Evolutionary conservation across 2,329 filamentous ascomycete species (phyloP).

Genomic region (Trichoderma atroviride): DNA sequence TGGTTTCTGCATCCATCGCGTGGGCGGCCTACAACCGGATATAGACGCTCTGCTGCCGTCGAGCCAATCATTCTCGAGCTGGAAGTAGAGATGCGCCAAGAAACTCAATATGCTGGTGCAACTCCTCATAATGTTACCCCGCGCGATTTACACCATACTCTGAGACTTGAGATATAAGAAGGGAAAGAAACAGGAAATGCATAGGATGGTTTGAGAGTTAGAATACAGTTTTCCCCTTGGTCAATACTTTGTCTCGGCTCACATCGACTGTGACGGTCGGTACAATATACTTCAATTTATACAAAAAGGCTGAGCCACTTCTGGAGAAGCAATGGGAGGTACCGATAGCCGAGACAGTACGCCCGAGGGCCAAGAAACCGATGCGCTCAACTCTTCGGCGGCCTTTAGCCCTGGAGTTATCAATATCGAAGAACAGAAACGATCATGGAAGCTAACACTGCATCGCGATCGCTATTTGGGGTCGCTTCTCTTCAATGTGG

Average conservation of each 20-base stretch:
- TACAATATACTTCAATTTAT: not conserved
- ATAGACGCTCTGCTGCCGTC: not conserved
- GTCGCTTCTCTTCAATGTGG: conserved; percentile 64
- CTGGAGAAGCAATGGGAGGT: not conserved
- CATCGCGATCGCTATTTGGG: conserved; percentile 49
- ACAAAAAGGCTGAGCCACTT: not conserved
- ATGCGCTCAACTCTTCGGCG: not conserved
- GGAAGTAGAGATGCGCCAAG: not conserved
- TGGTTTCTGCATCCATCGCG: not conserved
- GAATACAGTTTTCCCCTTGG: not conserved
- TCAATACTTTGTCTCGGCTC: not conserved
- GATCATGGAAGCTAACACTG: not conserved
- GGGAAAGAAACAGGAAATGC: not conserved
- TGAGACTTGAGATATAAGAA: not conserved
- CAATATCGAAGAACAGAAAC: not conserved
- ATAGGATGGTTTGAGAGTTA: not conserved
- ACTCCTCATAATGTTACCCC: conserved; percentile 4
- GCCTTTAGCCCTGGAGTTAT: not conserved
- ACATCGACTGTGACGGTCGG: not conserved
- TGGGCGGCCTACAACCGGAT: conserved; percentile 18
- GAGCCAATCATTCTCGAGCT: not conserved
- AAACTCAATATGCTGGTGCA: conserved; percentile 9
- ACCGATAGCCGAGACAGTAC: not conserved
- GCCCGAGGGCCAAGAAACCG: not conserved
- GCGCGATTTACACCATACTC: not conserved